These are phyloP conservation scores for Vanrija sp. DNA, from an alignment of 1,284 basidiomycete species.

Conservation along the genomic window DNA sequence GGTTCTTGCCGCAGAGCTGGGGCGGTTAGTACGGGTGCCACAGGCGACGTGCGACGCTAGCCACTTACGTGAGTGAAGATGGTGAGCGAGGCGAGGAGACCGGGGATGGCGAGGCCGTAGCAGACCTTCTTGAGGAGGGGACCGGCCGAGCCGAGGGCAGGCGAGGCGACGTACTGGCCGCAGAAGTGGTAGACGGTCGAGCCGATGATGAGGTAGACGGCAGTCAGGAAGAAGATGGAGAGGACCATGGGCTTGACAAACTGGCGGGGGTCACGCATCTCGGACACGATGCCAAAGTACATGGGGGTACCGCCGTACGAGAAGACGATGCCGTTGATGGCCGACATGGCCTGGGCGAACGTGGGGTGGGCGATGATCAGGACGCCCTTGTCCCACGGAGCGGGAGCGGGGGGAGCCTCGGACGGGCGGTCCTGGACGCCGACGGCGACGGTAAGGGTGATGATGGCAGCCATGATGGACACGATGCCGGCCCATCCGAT, in stretches of 20 bases:
- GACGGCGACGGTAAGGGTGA: constrained; percentile 46
- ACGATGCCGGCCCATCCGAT: constrained; percentile 43
- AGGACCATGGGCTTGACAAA: constrained; percentile 31
- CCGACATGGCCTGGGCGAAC: constrained; percentile 32
- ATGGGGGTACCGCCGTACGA: constrained; percentile 37
- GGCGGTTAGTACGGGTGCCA: not conserved
- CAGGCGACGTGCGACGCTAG: not conserved
- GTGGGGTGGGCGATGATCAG: constrained; percentile 27
- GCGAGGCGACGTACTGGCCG: constrained; percentile 21
- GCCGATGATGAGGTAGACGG: constrained; percentile 31
- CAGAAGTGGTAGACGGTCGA: constrained; percentile 17
- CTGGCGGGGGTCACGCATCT: constrained; percentile 39
- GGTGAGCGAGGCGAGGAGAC: constrained; percentile 34
- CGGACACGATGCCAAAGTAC: constrained; percentile 40
- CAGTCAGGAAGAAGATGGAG: constrained; percentile 28
- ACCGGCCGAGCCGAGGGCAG: constrained; percentile 47
- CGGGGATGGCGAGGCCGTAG: constrained; percentile 44
- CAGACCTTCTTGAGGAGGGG: constrained; percentile 39
- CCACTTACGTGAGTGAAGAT: constrained; percentile 33
- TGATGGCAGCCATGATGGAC: constrained; percentile 37
- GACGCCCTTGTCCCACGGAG: constrained; percentile 33
- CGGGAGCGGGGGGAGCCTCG: constrained; percentile 19
- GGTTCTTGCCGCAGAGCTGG: constrained; percentile 54
- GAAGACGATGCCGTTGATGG: constrained; percentile 35
- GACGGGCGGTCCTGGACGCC: constrained; percentile 40